Evolutionary conservation across 768 basidiomycete genomes (phyloP).

Genomic region (Termitomyces bulborhizus): DNA sequence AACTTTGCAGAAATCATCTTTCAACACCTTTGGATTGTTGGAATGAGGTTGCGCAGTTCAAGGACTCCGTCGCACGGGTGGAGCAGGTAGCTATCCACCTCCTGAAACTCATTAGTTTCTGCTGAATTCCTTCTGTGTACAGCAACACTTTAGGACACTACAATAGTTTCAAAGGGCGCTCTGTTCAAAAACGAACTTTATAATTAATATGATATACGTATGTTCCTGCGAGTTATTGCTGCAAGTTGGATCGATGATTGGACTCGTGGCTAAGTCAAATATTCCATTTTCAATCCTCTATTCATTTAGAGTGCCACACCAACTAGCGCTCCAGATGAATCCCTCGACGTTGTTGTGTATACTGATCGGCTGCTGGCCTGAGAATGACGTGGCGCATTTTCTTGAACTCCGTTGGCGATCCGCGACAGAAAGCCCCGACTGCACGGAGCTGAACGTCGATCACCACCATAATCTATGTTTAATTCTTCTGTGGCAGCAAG

Average conservation of each 20-base stretch:
- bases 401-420: slow-evolving; percentile 3
- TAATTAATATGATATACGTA: slow-evolving; percentile 1
- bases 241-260: slow-evolving; percentile 2
- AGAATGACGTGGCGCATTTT: slow-evolving; percentile 8
- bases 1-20: slow-evolving; percentile 38
- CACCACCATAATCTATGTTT: background rate
- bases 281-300: background rate
- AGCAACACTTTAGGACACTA: slow-evolving; percentile 63
- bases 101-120: background rate
- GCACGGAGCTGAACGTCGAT: slow-evolving; percentile 16
- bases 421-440: slow-evolving; percentile 14
- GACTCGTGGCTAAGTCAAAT: slow-evolving; percentile 4
- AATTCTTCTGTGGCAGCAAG: slow-evolving; percentile 28
- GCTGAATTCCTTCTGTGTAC: background rate
- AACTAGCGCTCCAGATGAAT: slow-evolving; percentile 12
- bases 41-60: slow-evolving; percentile 67
- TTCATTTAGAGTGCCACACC: slow-evolving; percentile 16
- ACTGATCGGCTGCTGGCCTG: slow-evolving; percentile 10
- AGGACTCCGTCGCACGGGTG: slow-evolving; percentile 54
- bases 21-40: slow-evolving; percentile 65
- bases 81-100: slow-evolving; percentile 46
- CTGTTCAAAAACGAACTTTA: slow-evolving; percentile 1
- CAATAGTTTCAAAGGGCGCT: slow-evolving; percentile 22
- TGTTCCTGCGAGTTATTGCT: background rate
- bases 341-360: slow-evolving; percentile 5